Evolutionary conservation across 1,284 basidiomycete genomes (phyloP).

Genomic region (Neotropicomus parvogracilis): DNA sequence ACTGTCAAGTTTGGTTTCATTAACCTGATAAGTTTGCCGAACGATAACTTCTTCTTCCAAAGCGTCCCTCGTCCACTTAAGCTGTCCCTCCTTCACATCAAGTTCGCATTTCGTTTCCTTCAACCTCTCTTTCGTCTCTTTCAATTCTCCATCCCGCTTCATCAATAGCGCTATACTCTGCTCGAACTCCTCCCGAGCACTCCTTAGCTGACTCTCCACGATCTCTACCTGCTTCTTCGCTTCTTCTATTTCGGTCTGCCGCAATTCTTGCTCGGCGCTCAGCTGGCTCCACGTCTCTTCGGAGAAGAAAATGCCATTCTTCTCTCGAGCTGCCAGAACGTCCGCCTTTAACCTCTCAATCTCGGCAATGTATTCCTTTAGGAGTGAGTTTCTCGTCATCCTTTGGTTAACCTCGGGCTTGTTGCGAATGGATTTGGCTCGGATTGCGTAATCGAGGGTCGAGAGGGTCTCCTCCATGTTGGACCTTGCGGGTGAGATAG

Average conservation of each 20-base stretch:
- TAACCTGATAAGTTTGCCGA: slow-evolving; percentile 72
- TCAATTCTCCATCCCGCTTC: slow-evolving; percentile 72
- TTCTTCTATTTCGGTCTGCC: slow-evolving; percentile 75
- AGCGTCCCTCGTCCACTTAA: slow-evolving; percentile 52
- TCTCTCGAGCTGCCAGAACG: slow-evolving; percentile 84
- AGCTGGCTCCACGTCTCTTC: slow-evolving; percentile 87
- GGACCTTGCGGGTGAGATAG: slow-evolving; percentile 85
- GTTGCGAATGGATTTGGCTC: slow-evolving; percentile 95
- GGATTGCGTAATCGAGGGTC: slow-evolving; percentile 95
- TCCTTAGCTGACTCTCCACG: slow-evolving; percentile 76
- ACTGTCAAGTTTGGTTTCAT: slow-evolving; percentile 66
- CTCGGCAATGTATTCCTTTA: slow-evolving; percentile 95
- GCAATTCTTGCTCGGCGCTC: slow-evolving; percentile 70
- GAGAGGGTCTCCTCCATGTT: slow-evolving; percentile 98
- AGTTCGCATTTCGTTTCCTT: slow-evolving; percentile 54
- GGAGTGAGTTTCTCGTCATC: slow-evolving; percentile 86
- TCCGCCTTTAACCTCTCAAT: slow-evolving; percentile 94
- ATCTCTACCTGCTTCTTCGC: slow-evolving; percentile 79
- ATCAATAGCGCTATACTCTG: slow-evolving; percentile 77
- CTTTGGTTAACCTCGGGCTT: slow-evolving; percentile 94
- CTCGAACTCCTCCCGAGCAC: slow-evolving; percentile 86
- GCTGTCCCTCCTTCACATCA: slow-evolving; percentile 48
- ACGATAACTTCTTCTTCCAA: slow-evolving; percentile 78
- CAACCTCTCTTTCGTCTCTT: slow-evolving; percentile 58
- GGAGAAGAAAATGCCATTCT: slow-evolving; percentile 92